phyloP scores from a whole-genome alignment of 257 asterid species.

The Scutellaria minor region DNA sequence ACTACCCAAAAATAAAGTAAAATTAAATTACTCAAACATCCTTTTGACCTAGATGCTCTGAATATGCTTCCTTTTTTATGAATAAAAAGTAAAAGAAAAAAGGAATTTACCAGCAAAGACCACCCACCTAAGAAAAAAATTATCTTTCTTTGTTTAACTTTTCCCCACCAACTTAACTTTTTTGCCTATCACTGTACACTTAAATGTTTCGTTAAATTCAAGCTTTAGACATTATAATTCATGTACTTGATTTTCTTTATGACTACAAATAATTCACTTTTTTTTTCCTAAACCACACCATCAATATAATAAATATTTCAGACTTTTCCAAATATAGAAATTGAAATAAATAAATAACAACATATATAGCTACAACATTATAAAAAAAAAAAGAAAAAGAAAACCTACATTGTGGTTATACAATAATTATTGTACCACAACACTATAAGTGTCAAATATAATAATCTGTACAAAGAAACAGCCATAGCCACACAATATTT shows the following conservation, averaged over 20 bases:
- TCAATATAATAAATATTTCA: not conserved
- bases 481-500: too few species aligned
- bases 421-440: too few species aligned
- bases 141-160: constrained; percentile 33
- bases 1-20: too few species aligned
- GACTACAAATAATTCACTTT: constrained; percentile 1
- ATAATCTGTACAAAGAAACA: too few species aligned
- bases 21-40: not conserved
- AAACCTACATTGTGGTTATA: not conserved
- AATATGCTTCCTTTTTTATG: constrained; percentile 21
- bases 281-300: not conserved
- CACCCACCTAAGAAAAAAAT: constrained; percentile 30
- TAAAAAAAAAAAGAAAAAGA: too few species aligned
- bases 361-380: too few species aligned
- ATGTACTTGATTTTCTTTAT: constrained; percentile 26
- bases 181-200: not conserved
- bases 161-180: constrained; percentile 35
- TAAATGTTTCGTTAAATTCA: constrained; percentile 31
- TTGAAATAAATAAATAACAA: not conserved
- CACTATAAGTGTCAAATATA: too few species aligned
- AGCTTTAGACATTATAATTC: constrained; percentile 40
- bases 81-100: not conserved
- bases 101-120: constrained; percentile 28
- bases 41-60: constrained; percentile 40
- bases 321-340: not conserved